These are phyloP conservation scores for Nitzschia sp. DNA, from an alignment of 108 stramenopile genomes.

Conservation along the genomic window DNA sequence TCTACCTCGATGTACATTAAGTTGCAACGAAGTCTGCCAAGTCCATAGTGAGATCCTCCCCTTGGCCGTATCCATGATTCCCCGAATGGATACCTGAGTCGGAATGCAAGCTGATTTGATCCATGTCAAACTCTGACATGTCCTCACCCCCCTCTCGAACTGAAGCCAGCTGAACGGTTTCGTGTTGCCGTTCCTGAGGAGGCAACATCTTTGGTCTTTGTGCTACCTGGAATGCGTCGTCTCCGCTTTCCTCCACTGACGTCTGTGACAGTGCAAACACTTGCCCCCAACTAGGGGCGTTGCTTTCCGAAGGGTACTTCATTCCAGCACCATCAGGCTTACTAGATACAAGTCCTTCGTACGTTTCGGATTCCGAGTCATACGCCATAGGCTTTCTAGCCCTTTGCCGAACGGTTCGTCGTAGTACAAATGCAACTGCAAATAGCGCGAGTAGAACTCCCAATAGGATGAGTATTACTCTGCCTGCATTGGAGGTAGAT, in stretches of 20 bases:
- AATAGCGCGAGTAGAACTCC: not conserved
- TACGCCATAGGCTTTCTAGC: not conserved
- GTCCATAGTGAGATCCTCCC: slow-evolving; percentile 5
- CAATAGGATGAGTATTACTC: not conserved
- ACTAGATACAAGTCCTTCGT: not conserved
- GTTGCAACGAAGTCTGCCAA: not conserved
- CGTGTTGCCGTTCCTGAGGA: slow-evolving; percentile 4
- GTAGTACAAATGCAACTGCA: not conserved
- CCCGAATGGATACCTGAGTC: too few species aligned
- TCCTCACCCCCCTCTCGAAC: slow-evolving; percentile 7
- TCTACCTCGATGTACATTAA: too few species aligned
- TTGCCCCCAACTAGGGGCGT: not conserved
- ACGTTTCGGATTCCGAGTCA: not conserved
- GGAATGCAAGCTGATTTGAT: too few species aligned
- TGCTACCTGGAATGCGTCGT: not conserved
- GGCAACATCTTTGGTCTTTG: not conserved
- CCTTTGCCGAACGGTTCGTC: not conserved
- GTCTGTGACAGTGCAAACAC: slow-evolving; percentile 15
- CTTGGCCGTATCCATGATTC: not conserved
- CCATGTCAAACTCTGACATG: too few species aligned
- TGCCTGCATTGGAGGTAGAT: not conserved
- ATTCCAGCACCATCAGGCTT: not conserved
- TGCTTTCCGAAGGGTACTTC: not conserved
- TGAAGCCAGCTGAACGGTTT: slow-evolving; percentile 1
- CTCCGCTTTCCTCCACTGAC: not conserved